Percentiles rank a stretch among this genome's conserved stretches.
Conservation (phyloP, 768 basidiomycete species). For the Myochromella boudieri region DNA sequence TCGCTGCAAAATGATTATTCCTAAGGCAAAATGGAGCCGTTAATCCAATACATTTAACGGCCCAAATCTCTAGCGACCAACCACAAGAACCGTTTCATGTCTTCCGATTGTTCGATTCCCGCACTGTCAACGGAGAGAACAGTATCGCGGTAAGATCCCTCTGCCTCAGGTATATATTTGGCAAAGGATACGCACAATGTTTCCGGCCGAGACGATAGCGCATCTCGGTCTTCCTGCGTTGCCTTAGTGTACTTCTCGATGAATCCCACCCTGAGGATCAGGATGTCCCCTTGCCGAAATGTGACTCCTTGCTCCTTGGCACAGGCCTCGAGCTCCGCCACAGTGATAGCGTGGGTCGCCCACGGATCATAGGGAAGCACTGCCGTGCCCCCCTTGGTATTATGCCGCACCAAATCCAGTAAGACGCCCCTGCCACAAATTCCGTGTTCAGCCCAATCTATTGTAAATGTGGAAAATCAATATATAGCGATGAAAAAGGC, state of each 20-base stretch:
- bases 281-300: conserved; percentile 60
- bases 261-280: conserved; percentile 62
- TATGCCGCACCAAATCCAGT: conserved; percentile 60
- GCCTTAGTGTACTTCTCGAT: conserved; percentile 52
- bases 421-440: conserved; percentile 70
- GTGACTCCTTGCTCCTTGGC: conserved; percentile 57
- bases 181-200: conserved; percentile 50
- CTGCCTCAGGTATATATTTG: background rate
- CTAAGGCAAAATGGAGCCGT: conserved; percentile 28
- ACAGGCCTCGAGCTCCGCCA: conserved; percentile 56
- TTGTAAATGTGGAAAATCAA: background rate
- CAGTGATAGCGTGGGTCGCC: conserved; percentile 50
- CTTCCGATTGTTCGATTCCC: conserved; percentile 66
- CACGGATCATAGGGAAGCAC: conserved; percentile 64
- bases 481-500: no score
- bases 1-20: conserved; percentile 73
- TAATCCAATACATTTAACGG: background rate
- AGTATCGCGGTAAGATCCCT: background rate
- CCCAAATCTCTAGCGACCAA: conserved; percentile 22
- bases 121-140: conserved; percentile 38
- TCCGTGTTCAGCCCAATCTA: conserved; percentile 72
- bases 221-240: conserved; percentile 44
- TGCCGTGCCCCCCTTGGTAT: conserved; percentile 33
- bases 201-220: conserved; percentile 39
- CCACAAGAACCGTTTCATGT: conserved; percentile 77